Percentiles rank a stretch among this genome's conserved stretches.
These are phyloP conservation scores for Chalciporus sphaerocephalus DNA, from an alignment of 768 basidiomycete species.

Conservation along the genomic window DNA sequence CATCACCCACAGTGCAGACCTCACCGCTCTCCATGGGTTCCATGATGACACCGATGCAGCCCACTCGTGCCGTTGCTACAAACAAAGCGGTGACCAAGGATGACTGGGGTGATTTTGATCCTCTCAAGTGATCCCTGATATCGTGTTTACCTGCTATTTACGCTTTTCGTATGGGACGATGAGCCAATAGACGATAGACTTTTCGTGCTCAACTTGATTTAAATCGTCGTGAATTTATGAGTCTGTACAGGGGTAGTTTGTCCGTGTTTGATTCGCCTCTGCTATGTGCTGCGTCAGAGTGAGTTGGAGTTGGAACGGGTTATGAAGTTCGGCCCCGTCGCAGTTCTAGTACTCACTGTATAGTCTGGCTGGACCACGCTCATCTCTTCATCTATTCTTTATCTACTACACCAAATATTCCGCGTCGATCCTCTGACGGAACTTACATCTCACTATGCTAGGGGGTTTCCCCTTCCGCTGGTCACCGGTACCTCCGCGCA, in stretches of 20 bases:
- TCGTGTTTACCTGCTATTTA: conserved; percentile 1
- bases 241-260: conserved; percentile 15
- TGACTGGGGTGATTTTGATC: conserved; percentile 83
- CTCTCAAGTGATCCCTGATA: conserved; percentile 32
- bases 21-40: conserved; percentile 41
- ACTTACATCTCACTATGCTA: conserved; percentile 8
- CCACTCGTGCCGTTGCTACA: conserved; percentile 37
- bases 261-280: conserved; percentile 22
- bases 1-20: conserved; percentile 30
- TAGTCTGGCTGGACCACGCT: neutral
- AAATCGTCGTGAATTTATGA: too few relatives aligned
- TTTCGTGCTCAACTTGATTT: neutral
- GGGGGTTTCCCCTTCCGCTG: neutral
- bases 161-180: neutral
- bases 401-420: neutral
- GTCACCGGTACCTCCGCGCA: neutral
- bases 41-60: conserved; percentile 57
- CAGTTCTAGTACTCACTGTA: neutral
- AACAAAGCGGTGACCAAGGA: conserved; percentile 55
- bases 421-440: neutral
- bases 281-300: neutral
- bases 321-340: conserved; percentile 5
- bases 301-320: neutral
- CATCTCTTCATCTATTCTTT: neutral
- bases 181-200: neutral